Evolutionary conservation across 73 alveolate species (phyloP), one percentile per base, ranked within the genome.

Genomic region (Loxodes magnus): DNA sequence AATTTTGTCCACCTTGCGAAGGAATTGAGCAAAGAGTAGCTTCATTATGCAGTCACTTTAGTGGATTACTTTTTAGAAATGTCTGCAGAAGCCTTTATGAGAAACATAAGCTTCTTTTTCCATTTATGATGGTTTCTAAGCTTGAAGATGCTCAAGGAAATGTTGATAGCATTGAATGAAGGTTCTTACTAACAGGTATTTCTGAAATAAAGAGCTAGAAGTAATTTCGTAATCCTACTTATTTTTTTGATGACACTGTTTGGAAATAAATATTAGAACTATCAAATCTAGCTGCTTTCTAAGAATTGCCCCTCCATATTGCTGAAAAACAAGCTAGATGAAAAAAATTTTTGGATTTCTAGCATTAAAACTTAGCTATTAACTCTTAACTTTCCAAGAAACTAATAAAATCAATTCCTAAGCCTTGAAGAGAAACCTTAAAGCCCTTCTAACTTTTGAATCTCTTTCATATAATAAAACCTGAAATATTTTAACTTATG

Each of bases 81-180:
- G 82, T 93, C 26, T 90, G 97, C 39, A 75, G 99, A 67, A 98
- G 99, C 38, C 74, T 95, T 20, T 93, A 93, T 54, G 90, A 93
- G 56, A 73, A 68, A 22, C 96, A 95, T 74, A 89, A 93, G 64
- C 65, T 81, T 43, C 58, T 89, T 29, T 86, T 89, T 64, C 65
- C 96, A 44, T 93, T 89, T 54, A 75, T 88, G 44, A 81, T 93
- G 15, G 80, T 95, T 9, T 48, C 88, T 10, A 74, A 78, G 76
- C 82, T 93, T 14, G 65, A 55, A 37, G 43, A 67, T 42, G 62
- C 67, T 29, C 70, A 71, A 27, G 70, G 77, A 65, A 79, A 57
- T 19, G 82, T 80, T 4, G 35, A 82, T 2, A 69, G 61, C 25
- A 64, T 73, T 9, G 97, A 88, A 51, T 92, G 97, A 97, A 84